Conservation (phyloP, 2,329 filamentous ascomycete species). For the Phoma sp. region DNA sequence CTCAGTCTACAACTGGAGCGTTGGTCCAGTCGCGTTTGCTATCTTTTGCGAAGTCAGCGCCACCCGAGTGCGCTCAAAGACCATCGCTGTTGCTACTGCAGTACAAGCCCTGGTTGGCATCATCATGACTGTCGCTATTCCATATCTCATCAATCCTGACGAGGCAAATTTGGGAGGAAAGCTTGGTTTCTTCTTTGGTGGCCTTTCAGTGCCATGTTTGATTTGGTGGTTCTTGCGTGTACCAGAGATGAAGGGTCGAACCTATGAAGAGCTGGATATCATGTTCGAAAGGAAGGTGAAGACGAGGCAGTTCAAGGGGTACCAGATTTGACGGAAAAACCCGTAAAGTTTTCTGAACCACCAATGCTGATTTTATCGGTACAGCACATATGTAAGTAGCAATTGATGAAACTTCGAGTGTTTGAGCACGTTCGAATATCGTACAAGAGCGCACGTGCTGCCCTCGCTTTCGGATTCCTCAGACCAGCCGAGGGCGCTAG, state of each 20-base stretch:
- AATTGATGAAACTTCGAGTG: background rate
- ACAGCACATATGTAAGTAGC: background rate
- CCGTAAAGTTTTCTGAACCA: background rate
- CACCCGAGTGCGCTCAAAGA: conserved; percentile 75
- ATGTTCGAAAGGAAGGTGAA: conserved; percentile 42
- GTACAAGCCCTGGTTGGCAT: conserved; percentile 49
- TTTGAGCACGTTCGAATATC: background rate
- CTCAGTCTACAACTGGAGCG: conserved; percentile 80
- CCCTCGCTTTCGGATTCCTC: background rate
- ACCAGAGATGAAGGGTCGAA: conserved; percentile 49
- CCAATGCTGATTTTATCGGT: background rate
- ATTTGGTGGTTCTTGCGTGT: conserved; percentile 47
- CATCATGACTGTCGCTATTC: conserved; percentile 42
- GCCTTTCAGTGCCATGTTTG: conserved; percentile 37
- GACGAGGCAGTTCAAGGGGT: conserved; percentile 15
- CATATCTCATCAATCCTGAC: conserved; percentile 52
- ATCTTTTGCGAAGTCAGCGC: conserved; percentile 80
- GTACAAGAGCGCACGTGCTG: background rate
- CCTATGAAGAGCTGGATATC: conserved; percentile 50
- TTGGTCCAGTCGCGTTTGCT: conserved; percentile 86
- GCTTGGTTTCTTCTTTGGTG: conserved; percentile 51
- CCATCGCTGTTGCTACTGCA: conserved; percentile 74
- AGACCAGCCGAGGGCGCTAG: background rate
- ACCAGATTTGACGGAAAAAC: conserved; percentile 3
- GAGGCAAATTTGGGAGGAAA: conserved; percentile 49